A percentile compares a stretch with the other conserved stretches of the same genome.
These are phyloP conservation scores for Penicillium steckii DNA, from an alignment of 495 filamentous ascomycete species.

Conservation along the genomic window DNA sequence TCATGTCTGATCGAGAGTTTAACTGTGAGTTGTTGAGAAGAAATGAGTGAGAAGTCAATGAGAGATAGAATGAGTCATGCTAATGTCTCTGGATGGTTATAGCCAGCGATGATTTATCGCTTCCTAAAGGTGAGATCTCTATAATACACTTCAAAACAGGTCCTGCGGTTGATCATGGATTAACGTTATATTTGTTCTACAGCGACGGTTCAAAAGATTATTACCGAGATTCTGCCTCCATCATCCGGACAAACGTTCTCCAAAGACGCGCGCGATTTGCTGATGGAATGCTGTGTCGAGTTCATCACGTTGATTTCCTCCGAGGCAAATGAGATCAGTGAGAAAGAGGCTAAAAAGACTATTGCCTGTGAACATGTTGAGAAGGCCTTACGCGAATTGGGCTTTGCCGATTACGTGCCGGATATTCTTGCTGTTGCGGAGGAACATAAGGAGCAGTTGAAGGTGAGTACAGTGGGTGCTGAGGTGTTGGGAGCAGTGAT, in stretches of 20 bases:
- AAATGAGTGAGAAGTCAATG: too few relatives aligned
- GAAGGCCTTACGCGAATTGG: slow-evolving; percentile 83
- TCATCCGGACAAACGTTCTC: slow-evolving; percentile 73
- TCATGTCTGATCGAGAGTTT: slow-evolving; percentile 92
- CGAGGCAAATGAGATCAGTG: slow-evolving; percentile 96
- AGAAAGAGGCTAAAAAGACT: slow-evolving; percentile 98
- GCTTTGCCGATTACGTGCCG: slow-evolving; percentile 85
- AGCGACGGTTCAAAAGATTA: slow-evolving; percentile 98
- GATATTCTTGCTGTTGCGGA: slow-evolving; percentile 84
- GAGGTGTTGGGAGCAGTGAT: neutral
- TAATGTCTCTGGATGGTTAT: too few relatives aligned
- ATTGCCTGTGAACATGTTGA: slow-evolving; percentile 97
- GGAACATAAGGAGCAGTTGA: slow-evolving; percentile 88
- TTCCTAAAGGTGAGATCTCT: slow-evolving; percentile 82
- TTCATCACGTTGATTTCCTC: slow-evolving; percentile 97
- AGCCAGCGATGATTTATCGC: slow-evolving; percentile 90
- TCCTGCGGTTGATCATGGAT: too few relatives aligned
- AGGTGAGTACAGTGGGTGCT: slow-evolving; percentile 53
- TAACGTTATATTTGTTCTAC: neutral
- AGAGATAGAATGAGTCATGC: too few relatives aligned
- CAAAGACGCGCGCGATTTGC: slow-evolving; percentile 88
- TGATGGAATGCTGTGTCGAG: slow-evolving; percentile 98
- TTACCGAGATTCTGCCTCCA: slow-evolving; percentile 83
- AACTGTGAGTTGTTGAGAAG: slow-evolving; percentile 71
- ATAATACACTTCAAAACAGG: too few relatives aligned